These are phyloP conservation scores for Amorphotheca resinae DNA, from an alignment of 495 filamentous ascomycete species.

Conservation along the genomic window DNA sequence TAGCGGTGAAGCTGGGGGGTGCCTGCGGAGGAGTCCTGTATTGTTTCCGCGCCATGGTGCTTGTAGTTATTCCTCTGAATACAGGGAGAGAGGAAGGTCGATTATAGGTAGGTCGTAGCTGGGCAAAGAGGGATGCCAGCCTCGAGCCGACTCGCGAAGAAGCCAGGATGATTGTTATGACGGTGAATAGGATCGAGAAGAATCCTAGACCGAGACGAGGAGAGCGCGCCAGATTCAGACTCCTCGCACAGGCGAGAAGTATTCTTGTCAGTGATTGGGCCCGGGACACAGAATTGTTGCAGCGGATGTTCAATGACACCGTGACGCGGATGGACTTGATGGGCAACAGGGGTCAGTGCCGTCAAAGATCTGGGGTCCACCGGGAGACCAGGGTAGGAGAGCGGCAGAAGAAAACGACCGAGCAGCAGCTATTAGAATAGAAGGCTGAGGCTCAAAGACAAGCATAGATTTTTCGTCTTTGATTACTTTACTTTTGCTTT, in stretches of 20 bases:
- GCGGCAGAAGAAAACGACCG: too few relatives aligned
- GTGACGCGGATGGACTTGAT: too few relatives aligned
- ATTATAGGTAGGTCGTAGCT: slow-evolving; percentile 11
- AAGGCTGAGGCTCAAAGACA: too few relatives aligned
- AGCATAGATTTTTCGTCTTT: too few relatives aligned
- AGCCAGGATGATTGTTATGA: slow-evolving; percentile 63
- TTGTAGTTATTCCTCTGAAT: slow-evolving; percentile 31
- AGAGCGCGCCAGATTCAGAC: slow-evolving; percentile 27
- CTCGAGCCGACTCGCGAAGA: slow-evolving; percentile 48
- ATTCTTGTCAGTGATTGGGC: too few relatives aligned
- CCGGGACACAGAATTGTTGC: too few relatives aligned
- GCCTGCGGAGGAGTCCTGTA: slow-evolving; percentile 67
- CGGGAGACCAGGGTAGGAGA: too few relatives aligned
- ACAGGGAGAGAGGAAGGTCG: background rate
- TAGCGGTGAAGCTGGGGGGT: slow-evolving; percentile 78
- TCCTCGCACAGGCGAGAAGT: background rate
- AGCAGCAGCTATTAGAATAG: too few relatives aligned
- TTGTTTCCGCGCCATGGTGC: slow-evolving; percentile 52
- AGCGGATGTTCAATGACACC: too few relatives aligned
- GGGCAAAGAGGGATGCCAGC: slow-evolving; percentile 48
- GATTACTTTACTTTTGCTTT: too few relatives aligned
- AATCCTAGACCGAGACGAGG: slow-evolving; percentile 19
- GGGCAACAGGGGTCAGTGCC: too few relatives aligned
- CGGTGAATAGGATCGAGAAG: slow-evolving; percentile 45
- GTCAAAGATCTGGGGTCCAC: too few relatives aligned